Percentiles rank a stretch among this genome's conserved stretches.
Conservation (phyloP, 1,139 yeast genomes). For the Yamadazyma sp. region DNA sequence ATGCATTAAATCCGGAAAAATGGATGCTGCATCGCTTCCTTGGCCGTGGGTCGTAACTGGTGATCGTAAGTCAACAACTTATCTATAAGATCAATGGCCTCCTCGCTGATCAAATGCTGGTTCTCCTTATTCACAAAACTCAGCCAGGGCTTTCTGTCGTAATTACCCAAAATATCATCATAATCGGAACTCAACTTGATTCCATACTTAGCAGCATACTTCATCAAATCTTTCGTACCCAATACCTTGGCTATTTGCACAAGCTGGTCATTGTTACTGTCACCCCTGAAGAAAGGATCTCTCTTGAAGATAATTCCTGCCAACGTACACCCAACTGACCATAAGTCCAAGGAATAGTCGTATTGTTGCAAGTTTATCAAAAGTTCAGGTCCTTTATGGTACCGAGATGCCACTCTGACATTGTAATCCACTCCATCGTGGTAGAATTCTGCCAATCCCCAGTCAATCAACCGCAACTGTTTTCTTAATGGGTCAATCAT, state of each 20-base stretch:
- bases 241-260: slow-evolving; percentile 76
- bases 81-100: slow-evolving; percentile 81
- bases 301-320: slow-evolving; percentile 75
- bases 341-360: slow-evolving; percentile 74
- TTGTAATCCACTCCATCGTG: slow-evolving; percentile 78
- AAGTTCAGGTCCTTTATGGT: slow-evolving; percentile 80
- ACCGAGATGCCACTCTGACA: slow-evolving; percentile 78
- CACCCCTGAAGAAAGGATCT: slow-evolving; percentile 80
- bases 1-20: slow-evolving; percentile 46
- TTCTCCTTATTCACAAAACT: slow-evolving; percentile 75
- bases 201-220: slow-evolving; percentile 61
- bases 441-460: slow-evolving; percentile 85
- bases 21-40: slow-evolving; percentile 79
- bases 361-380: slow-evolving; percentile 72
- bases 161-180: slow-evolving; percentile 65
- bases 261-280: slow-evolving; percentile 74
- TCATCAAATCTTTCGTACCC: slow-evolving; percentile 67
- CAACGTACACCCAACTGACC: slow-evolving; percentile 82
- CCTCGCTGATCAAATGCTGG: slow-evolving; percentile 63
- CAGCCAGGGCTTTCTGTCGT: slow-evolving; percentile 83
- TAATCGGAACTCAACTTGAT: slow-evolving; percentile 63
- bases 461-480: slow-evolving; percentile 69
- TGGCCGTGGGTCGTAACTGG: slow-evolving; percentile 90
- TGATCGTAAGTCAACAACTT: slow-evolving; percentile 86
- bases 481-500: slow-evolving; percentile 73